These are phyloP conservation scores for Lactarius quietus DNA, from an alignment of 768 basidiomycete genomes.

Conservation along the genomic window DNA sequence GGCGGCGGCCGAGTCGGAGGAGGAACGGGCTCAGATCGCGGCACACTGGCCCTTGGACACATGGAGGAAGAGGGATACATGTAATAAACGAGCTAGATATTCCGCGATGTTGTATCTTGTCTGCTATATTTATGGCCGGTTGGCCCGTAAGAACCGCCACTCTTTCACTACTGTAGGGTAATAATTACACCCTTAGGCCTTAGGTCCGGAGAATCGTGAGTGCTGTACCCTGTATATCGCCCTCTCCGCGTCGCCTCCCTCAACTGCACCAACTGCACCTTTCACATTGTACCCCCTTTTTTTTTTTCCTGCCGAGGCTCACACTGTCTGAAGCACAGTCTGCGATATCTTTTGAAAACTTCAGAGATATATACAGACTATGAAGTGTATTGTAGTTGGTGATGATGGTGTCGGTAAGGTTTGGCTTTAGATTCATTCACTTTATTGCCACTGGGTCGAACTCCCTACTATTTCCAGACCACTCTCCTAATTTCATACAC, in stretches of 20 bases:
- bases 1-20: too few species aligned
- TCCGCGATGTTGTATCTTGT: too few species aligned
- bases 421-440: conserved; percentile 33
- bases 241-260: background rate
- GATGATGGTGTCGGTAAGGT: conserved; percentile 99
- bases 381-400: conserved; percentile 96
- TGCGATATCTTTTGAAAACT: conserved; percentile 15
- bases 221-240: background rate
- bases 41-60: too few species aligned
- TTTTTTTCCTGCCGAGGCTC: conserved; percentile 6
- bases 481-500: conserved; percentile 97
- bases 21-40: too few species aligned
- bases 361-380: conserved; percentile 76
- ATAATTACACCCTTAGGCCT: too few species aligned
- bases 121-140: too few species aligned
- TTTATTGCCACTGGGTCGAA: background rate
- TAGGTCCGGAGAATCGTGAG: conserved; percentile 22
- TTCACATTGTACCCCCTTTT: conserved; percentile 1
- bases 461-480: conserved; percentile 49
- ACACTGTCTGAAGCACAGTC: conserved; percentile 9
- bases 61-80: too few species aligned
- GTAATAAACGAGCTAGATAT: too few species aligned
- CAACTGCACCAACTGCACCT: background rate
- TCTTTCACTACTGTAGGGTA: too few species aligned
- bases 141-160: too few species aligned